Evolutionary conservation across 2,329 filamentous ascomycete genomes (phyloP), one percentile per base, ranked within the genome.

Genomic region (Xylaria sp.): DNA sequence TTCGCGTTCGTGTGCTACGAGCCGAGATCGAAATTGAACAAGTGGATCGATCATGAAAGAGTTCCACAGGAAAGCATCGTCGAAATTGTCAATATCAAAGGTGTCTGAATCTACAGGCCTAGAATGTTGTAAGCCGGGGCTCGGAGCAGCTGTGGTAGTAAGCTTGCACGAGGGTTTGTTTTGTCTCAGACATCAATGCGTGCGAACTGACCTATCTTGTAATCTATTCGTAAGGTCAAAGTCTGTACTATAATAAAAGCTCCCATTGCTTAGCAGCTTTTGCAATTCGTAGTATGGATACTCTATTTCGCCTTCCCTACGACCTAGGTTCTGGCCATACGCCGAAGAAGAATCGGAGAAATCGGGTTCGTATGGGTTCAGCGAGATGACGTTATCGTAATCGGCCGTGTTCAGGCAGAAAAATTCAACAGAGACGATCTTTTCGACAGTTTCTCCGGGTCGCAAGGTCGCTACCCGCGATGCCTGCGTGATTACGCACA

Each of bases 221-320:
- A 98, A 80, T 69, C 95, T 87, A 77, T 96, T 94, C 3, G 95
- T 99, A 51, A 99, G 82, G 75, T 99, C 94, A 76, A 99, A 99
- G 76, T 98, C 93, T n/a, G 92, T 92, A 74, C 93, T 97, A 79
- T 97, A 99, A 76, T 98, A 99, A 75, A 99, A 99, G 31, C 91
- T 96, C 25, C 94, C 94, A 75, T 96, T 94, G 73, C 92, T 90
- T 59, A 99, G 82, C 38, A 99, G 85, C 82, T 97, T 98, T 77
- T 94, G 94, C 63, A 99, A 78, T 47, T 95, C 92, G 71, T 92
- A 82, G 76, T 94, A 98, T 6, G 95, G 95, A 76, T 97, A 93
- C 72, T 97, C 93, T 31, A 92, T 77, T 25, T 88, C 78, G 43
- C 87, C 81, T 45, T 97, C 92, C 70, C 87, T 85, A 60, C 89